Evolutionary conservation across 306 rosid genomes (phyloP).

Genomic region (Vigna unguiculata): DNA sequence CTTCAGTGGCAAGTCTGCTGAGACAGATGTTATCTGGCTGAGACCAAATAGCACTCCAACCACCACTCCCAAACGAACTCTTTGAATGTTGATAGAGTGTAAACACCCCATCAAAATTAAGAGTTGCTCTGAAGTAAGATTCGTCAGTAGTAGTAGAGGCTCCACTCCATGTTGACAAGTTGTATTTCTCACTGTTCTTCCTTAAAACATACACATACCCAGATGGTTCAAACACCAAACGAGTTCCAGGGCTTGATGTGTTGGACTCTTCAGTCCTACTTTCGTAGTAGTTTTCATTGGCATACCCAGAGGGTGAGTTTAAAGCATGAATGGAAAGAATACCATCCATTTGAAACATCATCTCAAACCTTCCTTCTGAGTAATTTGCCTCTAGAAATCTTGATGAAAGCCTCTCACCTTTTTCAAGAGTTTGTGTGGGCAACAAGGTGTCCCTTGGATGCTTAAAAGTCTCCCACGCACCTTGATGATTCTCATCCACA

Average conservation of each 20-base stretch:
- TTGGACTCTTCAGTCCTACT: slow-evolving; percentile 2
- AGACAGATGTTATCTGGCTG: slow-evolving; percentile 45
- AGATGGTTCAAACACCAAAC: slow-evolving; percentile 45
- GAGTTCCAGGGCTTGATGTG: slow-evolving; percentile 43
- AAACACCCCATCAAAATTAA: slow-evolving; percentile 59
- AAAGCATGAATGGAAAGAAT: slow-evolving; percentile 49
- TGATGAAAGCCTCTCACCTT: slow-evolving; percentile 47
- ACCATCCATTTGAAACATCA: slow-evolving; percentile 48
- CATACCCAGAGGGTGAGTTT: slow-evolving; percentile 42
- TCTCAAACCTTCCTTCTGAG: slow-evolving; percentile 50
- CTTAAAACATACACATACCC: slow-evolving; percentile 38
- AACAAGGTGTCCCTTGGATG: slow-evolving; percentile 55
- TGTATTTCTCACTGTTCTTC: slow-evolving; percentile 10
- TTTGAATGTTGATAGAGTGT: slow-evolving; percentile 37
- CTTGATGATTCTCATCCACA: not conserved
- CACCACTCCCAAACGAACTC: slow-evolving; percentile 16
- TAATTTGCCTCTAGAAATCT: slow-evolving; percentile 42
- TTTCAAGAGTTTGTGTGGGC: slow-evolving; percentile 53
- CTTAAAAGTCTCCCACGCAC: slow-evolving; percentile 62
- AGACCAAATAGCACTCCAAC: slow-evolving; percentile 43
- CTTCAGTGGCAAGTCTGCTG: accelerated
- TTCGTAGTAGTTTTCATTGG: slow-evolving; percentile 44
- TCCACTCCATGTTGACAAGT: not conserved
- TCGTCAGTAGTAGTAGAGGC: slow-evolving; percentile 1
- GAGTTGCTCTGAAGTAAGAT: slow-evolving; percentile 52